Evolutionary conservation across 768 basidiomycete species (phyloP).

Genomic region (Auriscalpium vulgare): DNA sequence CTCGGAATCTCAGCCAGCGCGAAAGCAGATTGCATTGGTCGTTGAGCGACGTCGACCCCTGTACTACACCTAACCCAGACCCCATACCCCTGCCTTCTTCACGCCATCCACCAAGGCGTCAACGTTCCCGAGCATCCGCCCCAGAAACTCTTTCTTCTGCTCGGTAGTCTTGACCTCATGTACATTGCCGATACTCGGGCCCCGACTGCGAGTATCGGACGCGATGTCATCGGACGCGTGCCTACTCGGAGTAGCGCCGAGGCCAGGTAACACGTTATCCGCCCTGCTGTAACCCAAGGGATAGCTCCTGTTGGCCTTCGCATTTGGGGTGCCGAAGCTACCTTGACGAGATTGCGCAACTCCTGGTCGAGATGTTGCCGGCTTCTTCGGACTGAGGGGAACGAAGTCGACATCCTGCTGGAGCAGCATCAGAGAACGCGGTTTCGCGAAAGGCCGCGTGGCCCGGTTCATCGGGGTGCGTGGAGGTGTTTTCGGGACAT

Average conservation of each 20-base stretch:
- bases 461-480: slow-evolving; percentile 9
- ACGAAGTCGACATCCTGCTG: slow-evolving; percentile 65
- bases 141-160: slow-evolving; percentile 76
- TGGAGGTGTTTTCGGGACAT: slow-evolving; percentile 3
- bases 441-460: slow-evolving; percentile 22
- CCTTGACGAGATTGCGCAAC: slow-evolving; percentile 18
- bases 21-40: no score
- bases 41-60: background rate
- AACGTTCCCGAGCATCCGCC: slow-evolving; percentile 83
- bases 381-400: slow-evolving; percentile 65
- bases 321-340: slow-evolving; percentile 8
- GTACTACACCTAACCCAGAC: slow-evolving; percentile 36
- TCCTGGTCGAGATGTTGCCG: slow-evolving; percentile 25
- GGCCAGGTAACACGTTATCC: background rate
- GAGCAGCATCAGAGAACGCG: slow-evolving; percentile 56
- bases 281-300: background rate
- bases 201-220: slow-evolving; percentile 8
- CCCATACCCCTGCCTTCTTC: slow-evolving; percentile 82
- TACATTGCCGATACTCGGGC: slow-evolving; percentile 11
- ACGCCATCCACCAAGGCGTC: slow-evolving; percentile 87
- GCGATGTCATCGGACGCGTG: background rate
- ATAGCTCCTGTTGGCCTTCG: slow-evolving; percentile 4
- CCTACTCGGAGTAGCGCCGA: background rate
- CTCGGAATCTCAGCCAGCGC: no score
- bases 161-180: slow-evolving; percentile 46